Conservation (phyloP, 176 grass and related monocot species). For the maize (Zea mays) region DNA sequence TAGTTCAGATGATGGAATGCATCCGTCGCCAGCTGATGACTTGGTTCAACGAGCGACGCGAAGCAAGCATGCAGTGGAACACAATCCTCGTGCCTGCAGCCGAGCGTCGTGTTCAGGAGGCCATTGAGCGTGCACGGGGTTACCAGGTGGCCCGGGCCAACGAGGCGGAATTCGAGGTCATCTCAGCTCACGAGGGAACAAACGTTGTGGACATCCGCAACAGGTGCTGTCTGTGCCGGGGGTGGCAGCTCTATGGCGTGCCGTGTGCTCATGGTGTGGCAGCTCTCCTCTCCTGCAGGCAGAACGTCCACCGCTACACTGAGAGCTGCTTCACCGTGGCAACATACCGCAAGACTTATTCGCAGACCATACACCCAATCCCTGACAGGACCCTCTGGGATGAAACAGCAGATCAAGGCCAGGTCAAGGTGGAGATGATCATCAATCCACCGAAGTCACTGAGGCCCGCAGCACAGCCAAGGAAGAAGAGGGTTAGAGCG, state of each 20-base stretch:
- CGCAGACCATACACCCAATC: conserved; percentile 92
- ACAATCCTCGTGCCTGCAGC: conserved; percentile 74
- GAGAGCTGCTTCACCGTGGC: conserved; percentile 92
- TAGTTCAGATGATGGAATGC: conserved; percentile 97
- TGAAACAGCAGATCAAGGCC: conserved; percentile 42
- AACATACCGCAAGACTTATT: conserved; percentile 91
- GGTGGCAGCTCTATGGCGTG: conserved; percentile 89
- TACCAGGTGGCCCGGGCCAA: conserved; percentile 87
- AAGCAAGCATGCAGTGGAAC: conserved; percentile 91
- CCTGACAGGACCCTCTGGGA: conserved; percentile 83
- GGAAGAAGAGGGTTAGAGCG: conserved; percentile 72
- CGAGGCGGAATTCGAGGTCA: conserved; percentile 91
- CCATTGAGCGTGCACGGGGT: conserved; percentile 78
- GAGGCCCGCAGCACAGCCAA: conserved; percentile 65
- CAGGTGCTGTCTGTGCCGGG: conserved; percentile 83
- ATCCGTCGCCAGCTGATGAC: conserved; percentile 89
- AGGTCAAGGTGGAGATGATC: conserved; percentile 38
- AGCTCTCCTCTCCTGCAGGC: conserved; percentile 83
- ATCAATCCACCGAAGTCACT: conserved; percentile 84
- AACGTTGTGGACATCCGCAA: conserved; percentile 93
- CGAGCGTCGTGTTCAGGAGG: conserved; percentile 71
- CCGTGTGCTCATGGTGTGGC: conserved; percentile 94
- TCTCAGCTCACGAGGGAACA: conserved; percentile 72
- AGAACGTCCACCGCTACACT: conserved; percentile 92
- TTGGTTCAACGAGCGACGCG: conserved; percentile 93